phyloP scores from a whole-genome alignment of 192 early-diverging fungal genomes.

The Podochytrium sp. region DNA sequence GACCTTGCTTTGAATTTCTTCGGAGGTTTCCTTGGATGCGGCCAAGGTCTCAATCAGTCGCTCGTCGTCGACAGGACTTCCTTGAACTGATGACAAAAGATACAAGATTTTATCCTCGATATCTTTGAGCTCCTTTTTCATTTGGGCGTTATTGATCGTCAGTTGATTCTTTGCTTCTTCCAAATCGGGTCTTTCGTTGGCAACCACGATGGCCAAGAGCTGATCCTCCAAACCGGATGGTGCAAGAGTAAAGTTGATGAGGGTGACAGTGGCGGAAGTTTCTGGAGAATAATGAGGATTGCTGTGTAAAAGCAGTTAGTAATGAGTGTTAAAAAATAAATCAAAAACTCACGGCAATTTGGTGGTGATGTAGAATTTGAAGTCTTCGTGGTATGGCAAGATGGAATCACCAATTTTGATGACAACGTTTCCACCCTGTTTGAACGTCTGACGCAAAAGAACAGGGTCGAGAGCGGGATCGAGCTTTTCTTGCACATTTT shows the following conservation, averaged over 20 bases:
- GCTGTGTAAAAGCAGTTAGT: neutral
- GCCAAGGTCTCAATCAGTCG: conserved; percentile 63
- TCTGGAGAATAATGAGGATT: conserved; percentile 67
- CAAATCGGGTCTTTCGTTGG: conserved; percentile 63
- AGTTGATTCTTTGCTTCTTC: conserved; percentile 67
- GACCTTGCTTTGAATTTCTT: conserved; percentile 65
- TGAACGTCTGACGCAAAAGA: conserved; percentile 60
- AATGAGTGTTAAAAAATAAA: neutral
- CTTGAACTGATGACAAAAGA: conserved; percentile 63
- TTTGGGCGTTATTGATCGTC: conserved; percentile 63
- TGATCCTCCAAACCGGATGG: conserved; percentile 64
- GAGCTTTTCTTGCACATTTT: conserved; percentile 60
- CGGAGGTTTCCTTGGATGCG: conserved; percentile 66
- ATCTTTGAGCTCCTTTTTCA: conserved; percentile 68
- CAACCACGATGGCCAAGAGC: conserved; percentile 62
- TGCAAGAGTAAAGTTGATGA: conserved; percentile 67
- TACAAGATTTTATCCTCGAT: conserved; percentile 70
- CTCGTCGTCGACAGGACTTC: conserved; percentile 66
- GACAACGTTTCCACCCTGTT: conserved; percentile 62
- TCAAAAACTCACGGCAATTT: conserved; percentile 49
- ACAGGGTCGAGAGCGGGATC: conserved; percentile 67
- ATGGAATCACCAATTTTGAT: conserved; percentile 68
- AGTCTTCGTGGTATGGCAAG: conserved; percentile 67
- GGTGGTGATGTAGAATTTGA: conserved; percentile 64
- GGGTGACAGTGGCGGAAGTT: conserved; percentile 59